Conservation (phyloP, 2,329 filamentous ascomycete genomes). For the Ascochyta fabae region DNA sequence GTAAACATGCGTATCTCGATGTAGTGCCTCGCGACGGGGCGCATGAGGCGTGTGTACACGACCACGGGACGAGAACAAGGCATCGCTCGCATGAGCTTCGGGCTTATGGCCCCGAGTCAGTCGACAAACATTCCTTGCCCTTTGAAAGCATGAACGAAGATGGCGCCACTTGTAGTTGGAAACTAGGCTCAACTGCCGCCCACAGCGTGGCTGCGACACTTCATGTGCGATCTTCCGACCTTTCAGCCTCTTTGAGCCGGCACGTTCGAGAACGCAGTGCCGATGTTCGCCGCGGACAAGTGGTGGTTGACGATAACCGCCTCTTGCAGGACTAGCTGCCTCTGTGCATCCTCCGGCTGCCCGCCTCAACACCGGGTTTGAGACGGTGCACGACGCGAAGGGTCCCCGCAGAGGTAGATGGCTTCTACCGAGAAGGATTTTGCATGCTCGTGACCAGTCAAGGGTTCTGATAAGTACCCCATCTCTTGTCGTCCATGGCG, state of each 20-base stretch:
- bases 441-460: conserved; percentile 13
- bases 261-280: conserved; percentile 21
- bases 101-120: conserved; percentile 8
- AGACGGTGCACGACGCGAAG: conserved; percentile 6
- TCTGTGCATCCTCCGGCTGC: conserved; percentile 17
- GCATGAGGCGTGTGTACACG: neutral
- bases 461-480: conserved; percentile 12
- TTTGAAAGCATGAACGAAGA: conserved; percentile 3
- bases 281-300: conserved; percentile 17
- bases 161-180: conserved; percentile 12
- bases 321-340: conserved; percentile 19
- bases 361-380: conserved; percentile 17
- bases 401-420: conserved; percentile 2
- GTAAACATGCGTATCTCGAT: neutral
- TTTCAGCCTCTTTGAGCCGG: conserved; percentile 16
- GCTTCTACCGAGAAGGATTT: conserved; percentile 7
- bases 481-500: conserved; percentile 12
- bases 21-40: neutral
- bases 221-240: conserved; percentile 17
- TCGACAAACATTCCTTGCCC: conserved; percentile 7
- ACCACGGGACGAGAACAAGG: neutral
- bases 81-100: conserved; percentile 12
- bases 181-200: conserved; percentile 4
- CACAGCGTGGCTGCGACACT: conserved; percentile 22
- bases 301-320: conserved; percentile 26